Conservation (phyloP, 192 early-diverging fungal species). For the Linnemannia schmuckeri region DNA sequence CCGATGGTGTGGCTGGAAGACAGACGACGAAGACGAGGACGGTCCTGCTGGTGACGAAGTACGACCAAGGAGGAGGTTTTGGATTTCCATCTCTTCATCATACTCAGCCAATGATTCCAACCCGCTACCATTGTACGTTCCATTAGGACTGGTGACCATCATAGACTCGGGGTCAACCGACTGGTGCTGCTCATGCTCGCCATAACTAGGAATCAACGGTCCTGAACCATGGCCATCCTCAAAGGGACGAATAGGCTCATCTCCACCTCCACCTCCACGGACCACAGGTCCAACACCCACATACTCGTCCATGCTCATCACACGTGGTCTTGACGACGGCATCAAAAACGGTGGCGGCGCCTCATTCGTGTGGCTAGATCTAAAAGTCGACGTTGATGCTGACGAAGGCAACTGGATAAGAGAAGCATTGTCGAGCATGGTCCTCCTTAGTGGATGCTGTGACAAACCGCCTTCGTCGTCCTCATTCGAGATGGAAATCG, state of each 20-base stretch:
- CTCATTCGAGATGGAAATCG: conserved; percentile 39
- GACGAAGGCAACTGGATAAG: conserved; percentile 24
- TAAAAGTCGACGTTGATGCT: background rate
- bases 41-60: background rate
- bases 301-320: conserved; percentile 51
- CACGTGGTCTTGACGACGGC: conserved; percentile 1
- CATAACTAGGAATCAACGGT: conserved; percentile 48
- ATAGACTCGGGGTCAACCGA: conserved; percentile 34
- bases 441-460: conserved; percentile 19
- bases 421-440: conserved; percentile 34
- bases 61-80: background rate
- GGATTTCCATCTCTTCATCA: conserved; percentile 9
- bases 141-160: conserved; percentile 4
- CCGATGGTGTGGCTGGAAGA: background rate
- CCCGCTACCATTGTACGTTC: conserved; percentile 9
- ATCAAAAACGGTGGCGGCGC: background rate
- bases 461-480: background rate
- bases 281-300: conserved; percentile 24
- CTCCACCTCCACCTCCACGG: background rate
- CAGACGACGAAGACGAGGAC: background rate
- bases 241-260: background rate
- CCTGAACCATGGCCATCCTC: conserved; percentile 15
- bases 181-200: conserved; percentile 35
- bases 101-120: conserved; percentile 24
- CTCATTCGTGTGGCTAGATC: background rate